Conservation (phyloP, 106 monocot species). For the Platanthera guangdongensis region DNA sequence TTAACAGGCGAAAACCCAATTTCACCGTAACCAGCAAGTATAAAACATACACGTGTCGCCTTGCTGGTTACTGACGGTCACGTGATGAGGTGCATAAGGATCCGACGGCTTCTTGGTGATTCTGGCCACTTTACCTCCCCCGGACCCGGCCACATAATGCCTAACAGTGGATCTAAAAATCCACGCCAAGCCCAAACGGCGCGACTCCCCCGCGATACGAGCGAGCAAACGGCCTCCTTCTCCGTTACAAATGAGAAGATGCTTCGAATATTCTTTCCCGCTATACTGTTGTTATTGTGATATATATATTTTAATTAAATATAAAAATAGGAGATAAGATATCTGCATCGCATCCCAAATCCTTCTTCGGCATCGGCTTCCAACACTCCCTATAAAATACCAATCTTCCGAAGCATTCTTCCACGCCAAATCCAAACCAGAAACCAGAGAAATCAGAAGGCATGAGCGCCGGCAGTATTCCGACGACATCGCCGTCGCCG, state of each 20-base stretch:
- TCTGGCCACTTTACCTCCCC: too few species aligned
- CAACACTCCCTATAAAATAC: neutral
- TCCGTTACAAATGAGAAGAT: constrained; percentile 1
- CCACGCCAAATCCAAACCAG: neutral
- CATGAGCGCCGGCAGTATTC: neutral
- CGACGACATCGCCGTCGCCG: constrained; percentile 2
- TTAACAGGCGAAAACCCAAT: neutral
- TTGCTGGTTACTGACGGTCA: neutral
- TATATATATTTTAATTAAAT: too few species aligned
- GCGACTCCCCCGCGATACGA: neutral
- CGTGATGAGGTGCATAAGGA: neutral
- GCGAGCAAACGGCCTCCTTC: neutral
- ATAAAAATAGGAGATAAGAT: neutral
- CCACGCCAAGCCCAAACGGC: neutral
- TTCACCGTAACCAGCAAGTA: neutral
- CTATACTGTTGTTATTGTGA: too few species aligned
- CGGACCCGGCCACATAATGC: neutral
- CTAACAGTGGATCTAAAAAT: neutral
- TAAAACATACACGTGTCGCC: neutral
- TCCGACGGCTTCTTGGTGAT: neutral
- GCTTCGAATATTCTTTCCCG: neutral
- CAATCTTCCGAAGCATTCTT: neutral
- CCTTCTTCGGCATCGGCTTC: neutral
- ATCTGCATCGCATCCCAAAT: neutral
- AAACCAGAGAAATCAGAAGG: neutral